Evolutionary conservation across 2,329 filamentous ascomycete genomes (phyloP).

Genomic region (Penicillium sp.): DNA sequence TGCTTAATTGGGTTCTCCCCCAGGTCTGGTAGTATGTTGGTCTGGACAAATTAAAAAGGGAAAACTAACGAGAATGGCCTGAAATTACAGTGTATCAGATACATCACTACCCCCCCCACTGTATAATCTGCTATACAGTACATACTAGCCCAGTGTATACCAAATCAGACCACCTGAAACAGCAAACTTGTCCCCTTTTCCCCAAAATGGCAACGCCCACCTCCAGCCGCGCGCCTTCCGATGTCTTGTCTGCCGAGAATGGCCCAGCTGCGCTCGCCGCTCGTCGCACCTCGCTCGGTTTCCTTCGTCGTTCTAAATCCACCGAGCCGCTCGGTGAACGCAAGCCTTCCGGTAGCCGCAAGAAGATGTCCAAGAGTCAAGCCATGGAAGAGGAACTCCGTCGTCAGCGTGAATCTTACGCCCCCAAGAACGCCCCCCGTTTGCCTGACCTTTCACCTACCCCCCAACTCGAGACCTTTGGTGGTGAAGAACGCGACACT

Average conservation of each 20-base stretch:
- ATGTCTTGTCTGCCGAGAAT: conserved; percentile 41
- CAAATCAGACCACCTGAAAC: background rate
- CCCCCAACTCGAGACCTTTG: conserved; percentile 62
- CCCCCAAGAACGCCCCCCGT: conserved; percentile 66
- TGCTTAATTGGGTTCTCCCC: background rate
- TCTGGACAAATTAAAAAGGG: background rate
- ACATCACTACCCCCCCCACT: background rate
- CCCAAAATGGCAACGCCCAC: conserved; percentile 43
- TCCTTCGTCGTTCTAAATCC: conserved; percentile 72
- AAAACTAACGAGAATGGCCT: background rate
- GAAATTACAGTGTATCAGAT: conserved; percentile 5
- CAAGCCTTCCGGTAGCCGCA: conserved; percentile 48
- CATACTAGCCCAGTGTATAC: no score
- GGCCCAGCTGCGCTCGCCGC: conserved; percentile 31
- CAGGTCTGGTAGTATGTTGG: background rate
- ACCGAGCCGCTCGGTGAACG: conserved; percentile 65
- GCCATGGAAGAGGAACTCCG: conserved; percentile 58
- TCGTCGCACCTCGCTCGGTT: conserved; percentile 60
- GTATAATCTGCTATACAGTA: background rate
- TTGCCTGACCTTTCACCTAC: conserved; percentile 54
- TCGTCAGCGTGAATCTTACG: conserved; percentile 60
- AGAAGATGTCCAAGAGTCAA: conserved; percentile 47
- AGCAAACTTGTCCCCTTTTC: conserved; percentile 15
- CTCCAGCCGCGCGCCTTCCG: conserved; percentile 43
- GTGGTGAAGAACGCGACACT: conserved; percentile 68